These are phyloP conservation scores for Paramyrothecium roridum DNA, from an alignment of 2,329 filamentous ascomycete species.

Conservation along the genomic window DNA sequence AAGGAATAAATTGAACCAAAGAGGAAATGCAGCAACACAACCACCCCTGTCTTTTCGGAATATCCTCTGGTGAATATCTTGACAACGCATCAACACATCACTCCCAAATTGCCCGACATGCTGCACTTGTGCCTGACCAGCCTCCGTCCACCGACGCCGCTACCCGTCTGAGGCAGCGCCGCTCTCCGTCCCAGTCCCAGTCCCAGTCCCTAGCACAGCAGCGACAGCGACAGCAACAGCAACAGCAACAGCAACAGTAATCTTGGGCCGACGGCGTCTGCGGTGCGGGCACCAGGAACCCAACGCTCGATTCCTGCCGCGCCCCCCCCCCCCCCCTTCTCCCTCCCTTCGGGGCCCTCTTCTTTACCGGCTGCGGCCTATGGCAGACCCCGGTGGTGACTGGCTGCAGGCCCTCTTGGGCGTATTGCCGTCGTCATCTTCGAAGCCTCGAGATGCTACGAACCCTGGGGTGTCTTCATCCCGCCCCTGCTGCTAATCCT, in stretches of 20 bases:
- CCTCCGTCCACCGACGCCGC: conserved; percentile 17
- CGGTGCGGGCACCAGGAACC: conserved; percentile 20
- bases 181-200: conserved; percentile 11
- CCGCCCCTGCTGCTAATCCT: not conserved
- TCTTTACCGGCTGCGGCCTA: not conserved
- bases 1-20: too few species aligned
- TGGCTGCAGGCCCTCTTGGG: not conserved
- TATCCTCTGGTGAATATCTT: conserved; percentile 32
- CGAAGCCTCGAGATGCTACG: not conserved
- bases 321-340: conserved; percentile 15
- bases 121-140: conserved; percentile 26
- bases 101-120: conserved; percentile 21
- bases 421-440: not conserved
- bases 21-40: not conserved
- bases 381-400: not conserved
- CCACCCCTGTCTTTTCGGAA: conserved; percentile 20
- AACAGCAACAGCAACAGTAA: too few species aligned
- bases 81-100: conserved; percentile 49
- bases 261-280: conserved; percentile 8
- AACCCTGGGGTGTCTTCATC: not conserved
- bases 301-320: too few species aligned
- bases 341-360: conserved; percentile 4
- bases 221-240: conserved; percentile 14
- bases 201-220: not conserved
- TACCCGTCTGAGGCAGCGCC: conserved; percentile 23